A percentile compares a stretch with the other conserved stretches of the same genome.
phyloP scores from a whole-genome alignment of 179 eudicot species.

The Spergularia azorica region DNA sequence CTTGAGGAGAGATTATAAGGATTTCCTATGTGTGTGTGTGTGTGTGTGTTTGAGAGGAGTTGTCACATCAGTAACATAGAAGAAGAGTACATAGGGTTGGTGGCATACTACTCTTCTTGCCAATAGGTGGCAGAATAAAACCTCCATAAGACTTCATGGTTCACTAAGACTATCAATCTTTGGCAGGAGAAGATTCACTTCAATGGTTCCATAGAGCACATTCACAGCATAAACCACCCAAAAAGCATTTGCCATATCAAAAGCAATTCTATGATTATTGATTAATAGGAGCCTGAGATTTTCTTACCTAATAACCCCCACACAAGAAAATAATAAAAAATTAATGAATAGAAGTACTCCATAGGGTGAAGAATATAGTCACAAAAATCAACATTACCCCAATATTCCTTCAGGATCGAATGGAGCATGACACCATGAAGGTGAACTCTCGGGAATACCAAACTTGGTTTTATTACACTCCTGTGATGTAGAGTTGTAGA shows the following conservation, averaged over 20 bases:
- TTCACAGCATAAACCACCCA: background rate
- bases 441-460: conserved; percentile 53
- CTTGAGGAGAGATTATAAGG: no score
- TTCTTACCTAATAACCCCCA: background rate
- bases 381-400: conserved; percentile 44
- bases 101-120: no score
- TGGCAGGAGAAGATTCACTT: background rate
- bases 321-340: background rate
- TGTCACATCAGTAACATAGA: no score
- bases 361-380: background rate
- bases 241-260: no score
- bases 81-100: no score
- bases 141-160: background rate
- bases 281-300: background rate
- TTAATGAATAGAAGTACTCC: background rate
- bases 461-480: conserved; percentile 57
- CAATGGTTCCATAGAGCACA: background rate
- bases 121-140: background rate
- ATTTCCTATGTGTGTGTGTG: no score
- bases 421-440: conserved; percentile 89
- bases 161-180: background rate
- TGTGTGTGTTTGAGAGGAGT: no score
- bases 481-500: conserved; percentile 33
- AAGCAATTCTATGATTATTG: no score
- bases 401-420: conserved; percentile 93